Percentiles rank a stretch among this genome's conserved stretches.
These are phyloP conservation scores for Bifiguratus adelaidae DNA, from an alignment of 192 early-diverging fungal genomes.

Conservation along the genomic window DNA sequence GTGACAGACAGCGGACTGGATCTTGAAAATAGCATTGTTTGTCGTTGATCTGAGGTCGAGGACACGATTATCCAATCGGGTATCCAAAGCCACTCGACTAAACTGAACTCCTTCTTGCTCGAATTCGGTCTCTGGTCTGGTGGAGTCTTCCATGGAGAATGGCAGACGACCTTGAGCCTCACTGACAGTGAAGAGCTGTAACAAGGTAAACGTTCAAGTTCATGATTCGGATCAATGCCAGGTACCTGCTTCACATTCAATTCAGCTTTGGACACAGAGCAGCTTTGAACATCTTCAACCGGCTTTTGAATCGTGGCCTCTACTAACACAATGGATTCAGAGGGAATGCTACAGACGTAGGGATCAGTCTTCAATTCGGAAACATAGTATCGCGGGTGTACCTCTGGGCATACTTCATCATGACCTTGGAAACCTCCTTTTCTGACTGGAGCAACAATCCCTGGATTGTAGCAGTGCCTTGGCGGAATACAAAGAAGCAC, in stretches of 20 bases:
- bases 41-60: constrained; percentile 89
- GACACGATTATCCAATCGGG: constrained; percentile 90
- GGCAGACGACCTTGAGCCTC: constrained; percentile 70
- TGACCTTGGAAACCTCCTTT: constrained; percentile 79
- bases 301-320: constrained; percentile 73
- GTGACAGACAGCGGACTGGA: constrained; percentile 87
- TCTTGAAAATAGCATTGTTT: constrained; percentile 95
- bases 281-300: constrained; percentile 78
- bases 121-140: constrained; percentile 71
- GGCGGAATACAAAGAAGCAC: constrained; percentile 87
- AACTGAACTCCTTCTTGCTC: constrained; percentile 53
- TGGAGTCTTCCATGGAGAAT: constrained; percentile 88
- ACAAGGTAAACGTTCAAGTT: constrained; percentile 3
- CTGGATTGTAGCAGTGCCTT: constrained; percentile 83
- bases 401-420: constrained; percentile 82
- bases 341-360: constrained; percentile 49
- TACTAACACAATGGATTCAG: constrained; percentile 85
- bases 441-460: constrained; percentile 63
- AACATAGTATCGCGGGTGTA: constrained; percentile 13
- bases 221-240: constrained; percentile 6
- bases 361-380: background rate
- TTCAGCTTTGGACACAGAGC: constrained; percentile 90
- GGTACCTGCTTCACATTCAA: constrained; percentile 63
- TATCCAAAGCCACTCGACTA: constrained; percentile 75
- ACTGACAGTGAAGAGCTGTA: constrained; percentile 47